Evolutionary conservation across 768 basidiomycete genomes (phyloP).

Genomic region (Tremella fuciformis): DNA sequence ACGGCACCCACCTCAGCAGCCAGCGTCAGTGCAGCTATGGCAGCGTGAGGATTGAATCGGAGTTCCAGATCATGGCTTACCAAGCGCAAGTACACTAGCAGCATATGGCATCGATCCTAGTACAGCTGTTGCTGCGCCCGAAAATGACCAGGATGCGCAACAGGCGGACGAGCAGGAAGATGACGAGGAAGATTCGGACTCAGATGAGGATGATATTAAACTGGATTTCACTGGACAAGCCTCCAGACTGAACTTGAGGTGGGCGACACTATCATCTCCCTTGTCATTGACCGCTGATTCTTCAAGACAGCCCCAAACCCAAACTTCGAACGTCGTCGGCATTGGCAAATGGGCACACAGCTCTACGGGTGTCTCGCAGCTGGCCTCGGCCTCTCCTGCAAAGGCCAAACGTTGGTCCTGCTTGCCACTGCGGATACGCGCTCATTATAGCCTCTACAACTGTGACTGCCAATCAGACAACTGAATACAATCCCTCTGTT

Average conservation of each 20-base stretch:
- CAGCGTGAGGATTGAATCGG: conserved; percentile 12
- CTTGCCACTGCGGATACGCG: conserved; percentile 57
- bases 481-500: conserved; percentile 47
- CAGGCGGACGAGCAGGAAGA: conserved; percentile 37
- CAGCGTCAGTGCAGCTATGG: conserved; percentile 18
- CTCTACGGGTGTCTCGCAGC: conserved; percentile 21
- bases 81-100: conserved; percentile 22
- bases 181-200: conserved; percentile 29
- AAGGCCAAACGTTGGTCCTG: conserved; percentile 8
- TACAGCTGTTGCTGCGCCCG: conserved; percentile 24
- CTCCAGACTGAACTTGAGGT: conserved; percentile 49
- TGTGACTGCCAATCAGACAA: conserved; percentile 29
- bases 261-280: conserved; percentile 7
- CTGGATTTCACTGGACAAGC: conserved; percentile 41
- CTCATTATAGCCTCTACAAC: conserved; percentile 49
- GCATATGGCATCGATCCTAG: conserved; percentile 39
- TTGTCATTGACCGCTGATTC: neutral
- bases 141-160: conserved; percentile 37
- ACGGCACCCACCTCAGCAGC: conserved; percentile 2
- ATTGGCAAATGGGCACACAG: conserved; percentile 48
- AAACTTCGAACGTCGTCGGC: conserved; percentile 38
- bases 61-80: neutral
- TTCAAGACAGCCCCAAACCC: conserved; percentile 31
- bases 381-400: conserved; percentile 8
- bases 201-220: conserved; percentile 47